Evolutionary conservation across 352 stramenopile genomes (phyloP), one percentile per base, ranked within the genome.

Genomic region (Pythium rishiriense): DNA sequence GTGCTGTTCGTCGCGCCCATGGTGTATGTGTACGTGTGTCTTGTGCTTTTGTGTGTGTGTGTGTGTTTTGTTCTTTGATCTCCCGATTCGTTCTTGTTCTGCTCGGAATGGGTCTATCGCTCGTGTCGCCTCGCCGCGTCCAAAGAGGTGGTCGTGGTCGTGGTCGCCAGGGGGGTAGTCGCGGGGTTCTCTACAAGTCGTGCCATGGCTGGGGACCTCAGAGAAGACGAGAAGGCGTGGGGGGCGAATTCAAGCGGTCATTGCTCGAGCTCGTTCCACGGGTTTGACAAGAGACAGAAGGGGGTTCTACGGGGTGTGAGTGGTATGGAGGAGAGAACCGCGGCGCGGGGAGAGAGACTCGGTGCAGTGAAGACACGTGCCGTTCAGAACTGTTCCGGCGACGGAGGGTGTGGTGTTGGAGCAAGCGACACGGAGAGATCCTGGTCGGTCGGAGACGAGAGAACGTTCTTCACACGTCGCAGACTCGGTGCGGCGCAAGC

Each of bases 1-100:
- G 88, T 82, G 65, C 83, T 94, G 64, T 87, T 92, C 55, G 74
- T 80, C 21, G 85, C 85, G 29, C 85, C 85, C 85, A 94, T 94
- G 60, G 33, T 57, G 21, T 62, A 42, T 28, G 52, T 62, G 17
- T 33, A 62, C 21, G 35, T 60, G n/a, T 48, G 60, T 15, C 46
- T 60, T 15, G 17, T 60, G 12, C 24, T 31, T 59, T 46, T 28
- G 47, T 62, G 26, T 41, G 62, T 43, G 45, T 51, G 60, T 54
- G 66, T 17, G 42, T 43, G 19, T 24, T 42, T 58, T 24, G 6
- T 56, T 62, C 8, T 54, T 58, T 66, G 25, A 2, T 49, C 21
- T 55, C 28, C 51, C 35, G 11, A 15, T 46, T 58, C 33, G 50
- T 22, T 43, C 22, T 42, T 12, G 19, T 26, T 62, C 28, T 58